Conservation (phyloP, 2,329 filamentous ascomycete species). For the Beauveria sp. region DNA sequence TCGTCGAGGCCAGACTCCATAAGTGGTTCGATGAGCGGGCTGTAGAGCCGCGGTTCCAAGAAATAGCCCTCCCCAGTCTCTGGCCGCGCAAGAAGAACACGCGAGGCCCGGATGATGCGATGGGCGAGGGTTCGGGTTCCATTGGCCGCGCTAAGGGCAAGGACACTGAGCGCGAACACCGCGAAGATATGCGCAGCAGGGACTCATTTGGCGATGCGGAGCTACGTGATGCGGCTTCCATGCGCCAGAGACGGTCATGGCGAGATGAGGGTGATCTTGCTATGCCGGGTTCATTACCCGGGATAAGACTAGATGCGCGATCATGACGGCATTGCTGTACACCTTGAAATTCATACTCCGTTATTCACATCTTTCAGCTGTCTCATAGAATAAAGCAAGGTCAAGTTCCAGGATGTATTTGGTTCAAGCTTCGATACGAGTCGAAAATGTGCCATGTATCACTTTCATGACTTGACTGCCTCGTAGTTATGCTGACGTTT, state of each 20-base stretch:
- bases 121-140: conserved; percentile 38
- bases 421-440: neutral
- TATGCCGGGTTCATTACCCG: conserved; percentile 42
- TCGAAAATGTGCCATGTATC: neutral
- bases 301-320: conserved; percentile 25
- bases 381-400: neutral
- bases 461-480: neutral
- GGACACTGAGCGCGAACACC: conserved; percentile 42
- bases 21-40: conserved; percentile 83
- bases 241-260: conserved; percentile 33
- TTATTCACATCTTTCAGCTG: neutral
- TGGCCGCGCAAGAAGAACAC: conserved; percentile 85
- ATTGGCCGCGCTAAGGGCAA: conserved; percentile 47
- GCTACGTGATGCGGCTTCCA: conserved; percentile 28
- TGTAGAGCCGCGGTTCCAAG: conserved; percentile 80
- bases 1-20: conserved; percentile 73
- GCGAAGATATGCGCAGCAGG: conserved; percentile 43
- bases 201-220: conserved; percentile 35
- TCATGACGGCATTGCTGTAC: neutral
- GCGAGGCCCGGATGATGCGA: conserved; percentile 57
- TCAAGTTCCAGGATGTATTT: neutral
- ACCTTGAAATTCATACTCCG: neutral
- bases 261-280: conserved; percentile 32
- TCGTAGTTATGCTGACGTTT: neutral
- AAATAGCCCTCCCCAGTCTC: conserved; percentile 72